Base-by-base conservation (phyloP, 2,329 filamentous ascomycete species). In the Bipolaris gigantea region DNA sequence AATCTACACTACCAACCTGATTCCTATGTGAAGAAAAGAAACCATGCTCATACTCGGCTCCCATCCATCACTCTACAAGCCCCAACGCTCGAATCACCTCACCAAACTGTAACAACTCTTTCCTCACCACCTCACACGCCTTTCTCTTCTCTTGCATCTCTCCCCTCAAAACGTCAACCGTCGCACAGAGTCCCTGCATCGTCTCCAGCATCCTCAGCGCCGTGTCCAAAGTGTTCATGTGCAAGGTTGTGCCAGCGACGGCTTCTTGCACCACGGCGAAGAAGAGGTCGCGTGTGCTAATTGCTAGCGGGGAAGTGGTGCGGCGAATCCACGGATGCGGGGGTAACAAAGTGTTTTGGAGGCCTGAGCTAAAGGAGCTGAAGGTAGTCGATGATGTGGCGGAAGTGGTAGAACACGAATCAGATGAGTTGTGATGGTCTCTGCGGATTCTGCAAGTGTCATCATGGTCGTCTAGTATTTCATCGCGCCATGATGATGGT, bases 151-250 rank as follows among this genome's bases (percentile, higher is more conserved):
- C 53, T 19, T 48, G 2, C 42, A 64, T 62, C 19, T 66, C 57
- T 2, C 33, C 13, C 23, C 19, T 55, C 10, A 64, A 21, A 7
- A 55, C 50, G 6, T 32, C 40, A 1, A 65, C 53, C 2, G 59
- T 63, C 6, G 41, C 53, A 16, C 64, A 61, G 7, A 65, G 58
- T 1, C 59, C 62, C 5, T 51, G 42, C 0, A 66, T 43, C 6
- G 62, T 50, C 3, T 47, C 39, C 2, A 66, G 45, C 5, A 66
- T 13, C 7, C 51, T 55, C 11, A 64, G 19, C 2, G 50, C 50
- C 7, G 53, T 60, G 21, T 52, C 42, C 18, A 66, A 44, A 1
- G 62, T 64, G 0, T 57, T 51, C 4, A 65, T 34, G n/a, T 66
- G 64, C 2, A 36, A 34, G 3, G 16, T 3, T 4, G 39, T 27